Percentiles rank a stretch among this genome's conserved stretches.
Conservation (phyloP, 495 filamentous ascomycete species). For the Podospora fimiseda region DNA sequence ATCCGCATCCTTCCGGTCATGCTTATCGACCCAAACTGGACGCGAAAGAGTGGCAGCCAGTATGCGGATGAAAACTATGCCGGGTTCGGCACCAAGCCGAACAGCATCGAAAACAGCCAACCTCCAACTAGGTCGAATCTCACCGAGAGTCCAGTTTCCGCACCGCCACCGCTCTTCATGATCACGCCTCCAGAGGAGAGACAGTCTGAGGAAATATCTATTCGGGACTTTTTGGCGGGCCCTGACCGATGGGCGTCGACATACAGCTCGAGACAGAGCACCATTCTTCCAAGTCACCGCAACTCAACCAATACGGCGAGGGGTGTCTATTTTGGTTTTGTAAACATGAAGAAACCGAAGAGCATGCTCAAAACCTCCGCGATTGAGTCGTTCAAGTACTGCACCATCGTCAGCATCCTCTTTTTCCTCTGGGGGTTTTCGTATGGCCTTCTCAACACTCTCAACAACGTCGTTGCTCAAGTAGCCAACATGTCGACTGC, state of each 20-base stretch:
- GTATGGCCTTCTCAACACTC: slow-evolving; percentile 62
- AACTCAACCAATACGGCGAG: not conserved
- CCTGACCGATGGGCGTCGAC: not conserved
- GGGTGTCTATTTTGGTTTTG: slow-evolving; percentile 66
- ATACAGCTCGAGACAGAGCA: not conserved
- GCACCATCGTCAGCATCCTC: slow-evolving; percentile 60
- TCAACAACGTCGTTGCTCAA: slow-evolving; percentile 9
- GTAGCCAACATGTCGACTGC: slow-evolving; percentile 32
- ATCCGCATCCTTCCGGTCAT: slow-evolving; percentile 67
- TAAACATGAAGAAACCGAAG: slow-evolving; percentile 70
- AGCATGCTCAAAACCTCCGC: slow-evolving; percentile 60
- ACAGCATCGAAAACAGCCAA: not conserved
- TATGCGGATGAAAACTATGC: not conserved
- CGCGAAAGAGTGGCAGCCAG: slow-evolving; percentile 19
- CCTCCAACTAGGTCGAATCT: not conserved
- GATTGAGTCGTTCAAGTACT: slow-evolving; percentile 44
- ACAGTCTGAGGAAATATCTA: slow-evolving; percentile 18
- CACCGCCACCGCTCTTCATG: not conserved
- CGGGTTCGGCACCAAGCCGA: slow-evolving; percentile 1
- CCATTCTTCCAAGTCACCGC: not conserved
- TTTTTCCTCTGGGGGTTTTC: slow-evolving; percentile 86
- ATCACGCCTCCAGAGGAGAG: not conserved
- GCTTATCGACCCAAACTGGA: slow-evolving; percentile 44
- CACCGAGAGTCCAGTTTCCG: not conserved
- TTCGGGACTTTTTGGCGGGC: slow-evolving; percentile 19